Percentiles rank a stretch among this genome's conserved stretches.
phyloP scores from a whole-genome alignment of 225 moss, liverwort and hornwort species.

The Marchantia paleacea region DNA sequence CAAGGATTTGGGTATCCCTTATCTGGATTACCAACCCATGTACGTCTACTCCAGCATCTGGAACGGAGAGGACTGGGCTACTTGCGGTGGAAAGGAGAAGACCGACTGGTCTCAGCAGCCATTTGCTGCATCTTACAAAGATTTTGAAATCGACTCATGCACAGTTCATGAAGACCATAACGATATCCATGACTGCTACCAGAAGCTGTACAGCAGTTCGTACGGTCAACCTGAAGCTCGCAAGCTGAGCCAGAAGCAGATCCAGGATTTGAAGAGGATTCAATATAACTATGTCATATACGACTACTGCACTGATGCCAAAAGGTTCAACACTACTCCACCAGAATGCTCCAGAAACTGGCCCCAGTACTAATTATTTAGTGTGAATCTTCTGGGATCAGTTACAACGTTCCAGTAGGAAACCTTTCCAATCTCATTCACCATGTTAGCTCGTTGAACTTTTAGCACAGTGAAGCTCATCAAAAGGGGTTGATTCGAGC shows the following conservation, averaged over 20 bases:
- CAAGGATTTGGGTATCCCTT: constrained; percentile 50
- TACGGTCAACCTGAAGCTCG: background rate
- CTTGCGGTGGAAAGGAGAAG: constrained; percentile 49
- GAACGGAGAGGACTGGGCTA: constrained; percentile 57
- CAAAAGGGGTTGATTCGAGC: background rate
- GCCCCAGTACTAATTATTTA: constrained; percentile 9
- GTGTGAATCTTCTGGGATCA: background rate
- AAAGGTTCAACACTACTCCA: constrained; percentile 5
- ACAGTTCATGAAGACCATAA: background rate
- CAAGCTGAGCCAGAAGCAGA: constrained; percentile 11
- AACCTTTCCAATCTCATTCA: background rate
- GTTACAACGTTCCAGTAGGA: background rate
- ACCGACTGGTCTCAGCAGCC: constrained; percentile 51
- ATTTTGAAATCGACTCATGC: constrained; percentile 54
- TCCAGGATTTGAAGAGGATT: constrained; percentile 29
- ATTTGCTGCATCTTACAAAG: constrained; percentile 51
- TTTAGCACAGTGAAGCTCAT: background rate
- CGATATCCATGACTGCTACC: background rate
- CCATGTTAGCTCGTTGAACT: background rate
- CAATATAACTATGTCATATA: constrained; percentile 22
- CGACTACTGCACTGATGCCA: constrained; percentile 37
- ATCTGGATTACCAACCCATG: constrained; percentile 61
- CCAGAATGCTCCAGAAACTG: constrained; percentile 17
- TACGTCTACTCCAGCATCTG: constrained; percentile 61
- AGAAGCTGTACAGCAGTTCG: background rate